Evolutionary conservation across 1,139 yeast species (phyloP).

Genomic region (Pichia sp.): DNA sequence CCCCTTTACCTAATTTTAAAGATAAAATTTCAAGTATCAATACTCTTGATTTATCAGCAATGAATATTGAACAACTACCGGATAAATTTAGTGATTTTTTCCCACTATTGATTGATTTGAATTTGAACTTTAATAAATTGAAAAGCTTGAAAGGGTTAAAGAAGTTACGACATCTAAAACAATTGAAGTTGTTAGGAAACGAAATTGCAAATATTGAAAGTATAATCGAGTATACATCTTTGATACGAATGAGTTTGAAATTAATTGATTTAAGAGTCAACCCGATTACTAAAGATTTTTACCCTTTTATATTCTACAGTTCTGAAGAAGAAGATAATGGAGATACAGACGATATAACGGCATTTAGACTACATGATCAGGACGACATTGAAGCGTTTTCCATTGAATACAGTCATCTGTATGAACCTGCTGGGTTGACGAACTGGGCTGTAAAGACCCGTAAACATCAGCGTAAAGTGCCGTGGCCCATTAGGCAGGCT

Average conservation of each 20-base stretch:
- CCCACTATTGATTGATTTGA: constrained; percentile 44
- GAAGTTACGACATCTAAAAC: constrained; percentile 34
- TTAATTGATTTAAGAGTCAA: constrained; percentile 48
- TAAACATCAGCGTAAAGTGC: constrained; percentile 10
- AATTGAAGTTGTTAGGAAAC: constrained; percentile 44
- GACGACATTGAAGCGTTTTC: constrained; percentile 31
- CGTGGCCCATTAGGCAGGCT: too few species aligned
- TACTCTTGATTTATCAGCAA: constrained; percentile 40
- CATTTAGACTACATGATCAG: constrained; percentile 23
- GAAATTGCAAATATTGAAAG: constrained; percentile 34
- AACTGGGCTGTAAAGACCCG: constrained; percentile 23
- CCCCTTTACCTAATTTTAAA: constrained; percentile 8
- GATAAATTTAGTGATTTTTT: constrained; percentile 34
- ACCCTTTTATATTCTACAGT: constrained; percentile 48
- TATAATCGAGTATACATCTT: constrained; percentile 32
- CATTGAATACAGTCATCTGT: constrained; percentile 25
- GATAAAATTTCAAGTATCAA: constrained; percentile 38
- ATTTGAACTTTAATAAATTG: constrained; percentile 47
- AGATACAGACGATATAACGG: constrained; percentile 17
- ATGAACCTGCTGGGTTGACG: constrained; percentile 18
- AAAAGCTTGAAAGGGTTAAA: constrained; percentile 19
- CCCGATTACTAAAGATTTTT: constrained; percentile 42
- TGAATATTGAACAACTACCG: constrained; percentile 38
- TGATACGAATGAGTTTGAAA: constrained; percentile 32
- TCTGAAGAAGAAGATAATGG: constrained; percentile 3